Evolutionary conservation across 768 basidiomycete species (phyloP).

Genomic region (Mycena crocata): DNA sequence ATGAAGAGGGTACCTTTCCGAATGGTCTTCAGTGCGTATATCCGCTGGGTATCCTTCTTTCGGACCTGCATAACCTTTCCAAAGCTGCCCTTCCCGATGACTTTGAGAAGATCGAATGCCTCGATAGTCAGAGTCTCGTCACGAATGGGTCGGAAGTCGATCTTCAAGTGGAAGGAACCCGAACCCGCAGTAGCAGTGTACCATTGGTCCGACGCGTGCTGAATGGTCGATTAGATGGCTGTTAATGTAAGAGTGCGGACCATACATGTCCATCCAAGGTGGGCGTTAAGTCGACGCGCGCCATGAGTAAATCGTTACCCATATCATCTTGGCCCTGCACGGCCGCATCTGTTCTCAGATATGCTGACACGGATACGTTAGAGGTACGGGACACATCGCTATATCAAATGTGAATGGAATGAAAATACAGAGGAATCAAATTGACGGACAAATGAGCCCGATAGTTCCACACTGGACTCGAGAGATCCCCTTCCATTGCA

Average conservation of each 20-base stretch:
- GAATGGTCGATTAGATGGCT: conserved; percentile 22
- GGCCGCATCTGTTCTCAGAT: conserved; percentile 84
- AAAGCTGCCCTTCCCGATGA: conserved; percentile 97
- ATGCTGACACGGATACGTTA: conserved; percentile 91
- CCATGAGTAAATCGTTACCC: conserved; percentile 96
- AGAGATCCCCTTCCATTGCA: conserved; percentile 93
- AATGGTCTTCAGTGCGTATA: conserved; percentile 98
- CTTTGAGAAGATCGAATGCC: conserved; percentile 95
- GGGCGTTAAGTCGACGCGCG: conserved; percentile 91
- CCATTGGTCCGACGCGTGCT: conserved; percentile 94
- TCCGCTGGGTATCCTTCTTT: conserved; percentile 97
- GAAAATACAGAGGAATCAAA: conserved; percentile 2
- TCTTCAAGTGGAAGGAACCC: conserved; percentile 95
- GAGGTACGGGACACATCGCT: conserved; percentile 97
- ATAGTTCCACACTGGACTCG: conserved; percentile 94
- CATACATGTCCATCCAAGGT: conserved; percentile 82
- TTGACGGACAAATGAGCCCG: conserved; percentile 89
- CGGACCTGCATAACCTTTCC: conserved; percentile 99
- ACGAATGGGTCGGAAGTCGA: conserved; percentile 90
- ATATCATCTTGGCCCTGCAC: conserved; percentile 88
- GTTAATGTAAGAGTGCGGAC: conserved; percentile 17
- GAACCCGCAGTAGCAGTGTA: conserved; percentile 84
- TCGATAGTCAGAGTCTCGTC: conserved; percentile 93
- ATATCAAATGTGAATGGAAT: conserved; percentile 21
- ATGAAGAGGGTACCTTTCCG: conserved; percentile 64